Base-by-base conservation (phyloP, 31 red algal genomes). In the Odonthalia washingtoniensis region DNA sequence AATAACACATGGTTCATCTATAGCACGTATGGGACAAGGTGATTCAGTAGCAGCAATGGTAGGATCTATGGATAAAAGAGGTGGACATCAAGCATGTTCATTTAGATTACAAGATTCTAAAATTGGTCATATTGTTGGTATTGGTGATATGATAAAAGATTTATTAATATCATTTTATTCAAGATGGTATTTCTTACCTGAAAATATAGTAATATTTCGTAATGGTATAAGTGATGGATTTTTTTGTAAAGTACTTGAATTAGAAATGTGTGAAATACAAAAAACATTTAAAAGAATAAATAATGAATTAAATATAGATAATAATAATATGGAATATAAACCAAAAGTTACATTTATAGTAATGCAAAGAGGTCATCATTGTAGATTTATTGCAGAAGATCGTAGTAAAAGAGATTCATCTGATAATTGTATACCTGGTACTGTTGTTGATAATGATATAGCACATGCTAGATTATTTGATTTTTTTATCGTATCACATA, bases 341-440 rank as follows among this genome's bases (percentile, higher is more conserved):
- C 92, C 92, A 27, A 82, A 89, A 46, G 80, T 94, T 34, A 90
- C 87, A 4, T 86, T 94, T 53, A 76, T 94, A 44, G 81, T 94
- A 4, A 78, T 90, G 86, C 92, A 94, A 81, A 80, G 87, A 16
- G 82, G 92, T 14, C 92, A 94, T 57, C 92, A 89, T 45, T 80
- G 73, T 30, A 72, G 92, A 0, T 94, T 94, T 69, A 62, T 89
- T 39, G 86, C 92, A 9, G 53, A 76, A 32, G 74, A 89, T 27
- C 46, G 74, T 27, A 40, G 44, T 28, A 52, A 69, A 2, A 49
- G 74, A 17, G 92, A 94, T 69, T 32, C 67, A 32, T 75, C 70
- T 64, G 81, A 75, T 62, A 94, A 94, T 45, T 94, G 92, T 75
- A 74, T 89, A 24, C 86, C 92, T n/a, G 92, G 92, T 32, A 85